Conservation (phyloP, 2,329 filamentous ascomycete species). For the Venturia effusa region DNA sequence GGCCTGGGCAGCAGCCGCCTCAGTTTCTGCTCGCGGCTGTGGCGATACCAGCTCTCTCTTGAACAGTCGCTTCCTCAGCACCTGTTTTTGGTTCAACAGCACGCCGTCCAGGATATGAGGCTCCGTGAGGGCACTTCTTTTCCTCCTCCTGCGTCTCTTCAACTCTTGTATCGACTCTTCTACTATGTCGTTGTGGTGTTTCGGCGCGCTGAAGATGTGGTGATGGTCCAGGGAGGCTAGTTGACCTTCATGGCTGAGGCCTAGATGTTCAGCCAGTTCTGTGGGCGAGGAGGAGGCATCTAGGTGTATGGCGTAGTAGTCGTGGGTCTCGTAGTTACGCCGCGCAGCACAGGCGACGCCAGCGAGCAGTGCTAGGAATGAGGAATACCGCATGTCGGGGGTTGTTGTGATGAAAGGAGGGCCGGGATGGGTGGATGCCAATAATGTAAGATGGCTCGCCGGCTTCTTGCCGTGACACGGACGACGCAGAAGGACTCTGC, state of each 20-base stretch:
- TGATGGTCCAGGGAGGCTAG: conserved; percentile 70
- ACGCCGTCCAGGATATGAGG: conserved; percentile 59
- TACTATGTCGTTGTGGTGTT: conserved; percentile 44
- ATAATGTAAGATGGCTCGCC: neutral
- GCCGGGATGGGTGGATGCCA: neutral
- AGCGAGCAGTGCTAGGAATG: conserved; percentile 33
- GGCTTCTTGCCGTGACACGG: neutral
- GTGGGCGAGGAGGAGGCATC: conserved; percentile 53
- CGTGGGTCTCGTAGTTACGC: conserved; percentile 67
- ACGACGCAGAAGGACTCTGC: neutral
- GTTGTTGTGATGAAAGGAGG: neutral
- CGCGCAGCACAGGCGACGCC: conserved; percentile 26
- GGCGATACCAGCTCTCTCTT: conserved; percentile 40
- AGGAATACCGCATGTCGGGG: conserved; percentile 30
- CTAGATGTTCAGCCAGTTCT: conserved; percentile 60
- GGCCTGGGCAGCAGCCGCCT: conserved; percentile 40
- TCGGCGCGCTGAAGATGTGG: conserved; percentile 69
- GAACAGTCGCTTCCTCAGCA: conserved; percentile 47
- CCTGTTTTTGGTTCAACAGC: conserved; percentile 69
- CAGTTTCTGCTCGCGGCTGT: conserved; percentile 17
- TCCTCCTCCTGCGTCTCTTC: conserved; percentile 49
- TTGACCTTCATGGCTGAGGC: conserved; percentile 68
- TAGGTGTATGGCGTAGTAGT: conserved; percentile 91
- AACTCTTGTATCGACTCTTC: conserved; percentile 41
- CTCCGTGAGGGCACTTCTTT: conserved; percentile 22